Evolutionary conservation across 2,329 filamentous ascomycete genomes (phyloP).

Genomic region (Ceratocystis albifundus): DNA sequence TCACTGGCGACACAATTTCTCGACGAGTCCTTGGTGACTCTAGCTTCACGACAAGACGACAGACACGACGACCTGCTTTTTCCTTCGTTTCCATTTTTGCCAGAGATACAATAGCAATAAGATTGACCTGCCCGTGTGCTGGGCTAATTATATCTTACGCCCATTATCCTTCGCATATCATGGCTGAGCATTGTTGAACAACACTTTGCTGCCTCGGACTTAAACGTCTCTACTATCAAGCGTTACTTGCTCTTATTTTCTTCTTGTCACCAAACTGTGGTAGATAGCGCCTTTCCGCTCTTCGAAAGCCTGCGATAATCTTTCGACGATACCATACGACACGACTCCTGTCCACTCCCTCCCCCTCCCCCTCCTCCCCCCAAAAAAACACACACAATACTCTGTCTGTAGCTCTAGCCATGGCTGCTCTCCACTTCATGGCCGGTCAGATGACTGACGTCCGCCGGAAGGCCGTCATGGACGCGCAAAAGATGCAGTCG

Average conservation of each 20-base stretch:
- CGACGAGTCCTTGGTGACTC: background rate
- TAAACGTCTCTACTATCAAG: background rate
- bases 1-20: background rate
- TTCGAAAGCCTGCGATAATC: background rate
- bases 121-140: background rate
- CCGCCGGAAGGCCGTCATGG: conserved; percentile 39
- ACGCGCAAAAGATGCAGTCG: conserved; percentile 53
- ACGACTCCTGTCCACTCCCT: background rate
- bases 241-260: background rate
- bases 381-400: background rate
- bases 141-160: background rate
- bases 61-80: background rate
- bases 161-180: background rate
- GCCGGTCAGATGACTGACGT: conserved; percentile 20
- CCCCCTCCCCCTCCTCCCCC: no score
- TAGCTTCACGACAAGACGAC: background rate
- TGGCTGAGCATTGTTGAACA: conserved; percentile 6
- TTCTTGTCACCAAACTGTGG: background rate
- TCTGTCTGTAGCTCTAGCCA: background rate
- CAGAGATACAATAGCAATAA: no score
- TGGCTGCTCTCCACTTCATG: conserved; percentile 21
- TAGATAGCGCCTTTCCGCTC: no score
- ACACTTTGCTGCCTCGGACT: background rate
- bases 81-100: background rate
- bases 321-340: background rate